Base-by-base conservation (phyloP, 2,329 filamentous ascomycete genomes). In the Beauveria caledonica region DNA sequence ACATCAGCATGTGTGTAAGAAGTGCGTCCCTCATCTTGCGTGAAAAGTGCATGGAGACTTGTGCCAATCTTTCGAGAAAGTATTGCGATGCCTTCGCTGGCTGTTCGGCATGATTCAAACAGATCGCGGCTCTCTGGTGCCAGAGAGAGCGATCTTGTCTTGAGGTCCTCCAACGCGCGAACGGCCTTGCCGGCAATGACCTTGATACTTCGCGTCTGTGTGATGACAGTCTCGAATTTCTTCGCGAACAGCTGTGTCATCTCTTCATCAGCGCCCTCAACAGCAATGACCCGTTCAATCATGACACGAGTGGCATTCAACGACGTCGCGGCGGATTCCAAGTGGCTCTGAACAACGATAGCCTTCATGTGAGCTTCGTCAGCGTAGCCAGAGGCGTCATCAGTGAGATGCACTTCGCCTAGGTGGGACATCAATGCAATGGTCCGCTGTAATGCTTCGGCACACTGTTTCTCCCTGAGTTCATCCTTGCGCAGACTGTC, bases 371-470 rank as follows among this genome's bases (percentile, higher is more conserved):
- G 85, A 39, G 92, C 76, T 66, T 92, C 85, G 68, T 92, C 88
- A 0, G 90, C 89, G 70, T 89, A 90, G 68, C 84, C 86, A 64
- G 88, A 84, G 9, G 91, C 76, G 49, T 83, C 86, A 57, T 81
- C 78, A 1, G 85, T 81, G 51, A 96, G 86, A 68, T 96, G 86
- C 23, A 92, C 86, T 69, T 93, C 89, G 10, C 86, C 87, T 15
- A 97, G 81, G 71, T 97, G 92, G n/a, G 84, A 84, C 80, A 97
- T 87, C 58, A 97, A 81, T 58, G 91, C 89, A 66, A 95, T 89
- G 7, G 90, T 93, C 58, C 89, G 85, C 68, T 93, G 87, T 42
- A 97, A 78, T 70, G 96, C 90, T 25, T 85, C 84, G 0, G 89
- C 86, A 69, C 92, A 92, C 67, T 90, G 87, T 71, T 88, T 85